Evolutionary conservation across 208 protist species (phyloP), one percentile per base, ranked within the genome.

Genomic region (Borovskyia barvae): DNA sequence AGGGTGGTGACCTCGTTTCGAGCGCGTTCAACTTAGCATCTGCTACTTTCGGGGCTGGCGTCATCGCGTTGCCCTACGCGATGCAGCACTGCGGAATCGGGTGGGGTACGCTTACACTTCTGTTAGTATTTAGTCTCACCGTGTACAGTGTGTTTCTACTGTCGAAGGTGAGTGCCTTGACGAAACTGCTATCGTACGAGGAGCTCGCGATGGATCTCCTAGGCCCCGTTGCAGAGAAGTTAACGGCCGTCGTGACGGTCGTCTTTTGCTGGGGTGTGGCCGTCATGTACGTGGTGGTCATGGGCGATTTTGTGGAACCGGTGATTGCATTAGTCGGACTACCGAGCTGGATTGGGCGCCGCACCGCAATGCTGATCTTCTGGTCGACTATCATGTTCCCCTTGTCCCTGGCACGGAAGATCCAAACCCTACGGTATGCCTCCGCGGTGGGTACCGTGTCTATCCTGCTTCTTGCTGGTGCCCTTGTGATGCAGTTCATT

Each of bases 261-360:
- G 26, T 87, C 15, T 94, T 94, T 51, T 94, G 88, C 55, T 92
- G 79, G 73, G 85, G 88, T 33, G 73, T 82, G 26, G 80, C 82
- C 24, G 80, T 94, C n/a, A 82, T 90, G 66, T 94, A 90, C 56
- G 64, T 94, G 17, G 85, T 94, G 15, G 80, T 89, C 17, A 87
- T 91, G 75, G 85, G 77, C 33, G 85, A 94, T 67, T 87, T 91
- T 48, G 46, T 92, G 22, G 58, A 57, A 35, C 77, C 88, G 26
- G 52, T 92, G 25, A 59, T 87, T 11, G 49, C 52, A 12, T 45
- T 56, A 7, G 26, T 72, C n/a, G 63, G 70, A 8, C 36, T 87
- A 17, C 15, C 40, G 15, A 17, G 26, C 33, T 61, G 68, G 50
- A 42, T 83, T 42, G 77, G 78, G 32, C 62, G 84, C 22, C 50